A percentile compares a stretch with the other conserved stretches of the same genome.
phyloP scores from a whole-genome alignment of 140 eudicot genomes.

The Bidens hawaiensis region DNA sequence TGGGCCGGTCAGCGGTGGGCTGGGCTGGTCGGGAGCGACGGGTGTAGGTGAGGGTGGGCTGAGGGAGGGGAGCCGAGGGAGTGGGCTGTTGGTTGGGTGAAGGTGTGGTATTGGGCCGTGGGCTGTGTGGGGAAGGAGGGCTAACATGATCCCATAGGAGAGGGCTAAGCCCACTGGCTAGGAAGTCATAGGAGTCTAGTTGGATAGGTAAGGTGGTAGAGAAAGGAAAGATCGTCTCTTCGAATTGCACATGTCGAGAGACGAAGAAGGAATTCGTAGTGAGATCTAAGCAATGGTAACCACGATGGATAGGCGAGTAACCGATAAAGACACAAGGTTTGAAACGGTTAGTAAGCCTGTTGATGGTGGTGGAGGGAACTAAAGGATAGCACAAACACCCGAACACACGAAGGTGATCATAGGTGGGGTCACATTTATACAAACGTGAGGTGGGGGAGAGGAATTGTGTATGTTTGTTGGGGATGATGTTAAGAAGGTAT shows the following conservation, averaged over 20 bases:
- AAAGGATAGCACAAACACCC: neutral
- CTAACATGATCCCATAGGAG: neutral
- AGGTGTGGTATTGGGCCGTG: neutral
- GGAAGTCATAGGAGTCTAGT: neutral
- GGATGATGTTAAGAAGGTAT: neutral
- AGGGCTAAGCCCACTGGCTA: neutral
- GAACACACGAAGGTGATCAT: neutral
- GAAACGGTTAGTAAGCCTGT: neutral
- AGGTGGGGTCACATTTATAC: neutral
- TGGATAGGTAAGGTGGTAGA: neutral
- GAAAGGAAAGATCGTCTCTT: neutral
- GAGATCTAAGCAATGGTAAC: neutral
- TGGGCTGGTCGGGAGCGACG: neutral
- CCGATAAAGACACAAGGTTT: neutral
- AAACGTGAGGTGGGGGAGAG: neutral
- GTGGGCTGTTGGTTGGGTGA: neutral
- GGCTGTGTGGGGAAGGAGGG: neutral
- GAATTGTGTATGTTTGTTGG: neutral
- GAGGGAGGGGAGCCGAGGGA: neutral
- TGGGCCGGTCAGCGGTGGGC: no score
- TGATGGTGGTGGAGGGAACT: neutral
- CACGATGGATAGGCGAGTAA: neutral
- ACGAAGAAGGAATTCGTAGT: neutral
- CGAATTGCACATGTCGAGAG: neutral
- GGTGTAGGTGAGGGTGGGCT: neutral